These are phyloP conservation scores for Xerocomus brunneocitrinus DNA, from an alignment of 768 basidiomycete species.

Conservation along the genomic window DNA sequence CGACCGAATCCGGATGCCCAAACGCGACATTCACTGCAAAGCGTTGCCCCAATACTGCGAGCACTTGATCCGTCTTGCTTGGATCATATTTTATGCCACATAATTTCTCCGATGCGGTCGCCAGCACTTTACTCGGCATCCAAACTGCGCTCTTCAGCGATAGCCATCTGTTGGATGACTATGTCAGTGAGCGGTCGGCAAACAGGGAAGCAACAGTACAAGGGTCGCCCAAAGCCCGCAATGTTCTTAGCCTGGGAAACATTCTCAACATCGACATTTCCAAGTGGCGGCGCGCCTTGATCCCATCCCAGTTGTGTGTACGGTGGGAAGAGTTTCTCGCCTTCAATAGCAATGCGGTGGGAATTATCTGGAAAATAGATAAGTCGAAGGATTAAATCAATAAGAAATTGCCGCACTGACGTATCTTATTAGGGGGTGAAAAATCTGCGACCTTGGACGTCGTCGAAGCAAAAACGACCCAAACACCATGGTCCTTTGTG, in stretches of 20 bases:
- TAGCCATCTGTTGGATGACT: conserved; percentile 1
- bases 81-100: not conserved
- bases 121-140: not conserved
- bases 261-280: not conserved
- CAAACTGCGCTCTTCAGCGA: conserved; percentile 2
- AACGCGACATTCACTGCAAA: not conserved
- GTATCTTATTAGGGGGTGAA: not conserved
- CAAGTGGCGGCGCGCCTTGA: not conserved
- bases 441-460: conserved; percentile 9
- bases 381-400: not conserved
- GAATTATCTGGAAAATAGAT: conserved; percentile 6
- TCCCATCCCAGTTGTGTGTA: conserved; percentile 16
- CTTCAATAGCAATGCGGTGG: not conserved
- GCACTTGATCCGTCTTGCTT: not conserved
- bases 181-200: not conserved
- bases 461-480: conserved; percentile 17
- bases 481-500: conserved; percentile 1
- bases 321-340: conserved; percentile 3
- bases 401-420: not conserved
- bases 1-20: not conserved
- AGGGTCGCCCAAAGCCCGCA: not conserved
- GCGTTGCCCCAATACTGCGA: not conserved
- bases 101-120: not conserved
- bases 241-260: not conserved
- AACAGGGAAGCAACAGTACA: not conserved